Evolutionary conservation across 2,329 filamentous ascomycete species (phyloP).

Genomic region (Penicillium oxalicum): DNA sequence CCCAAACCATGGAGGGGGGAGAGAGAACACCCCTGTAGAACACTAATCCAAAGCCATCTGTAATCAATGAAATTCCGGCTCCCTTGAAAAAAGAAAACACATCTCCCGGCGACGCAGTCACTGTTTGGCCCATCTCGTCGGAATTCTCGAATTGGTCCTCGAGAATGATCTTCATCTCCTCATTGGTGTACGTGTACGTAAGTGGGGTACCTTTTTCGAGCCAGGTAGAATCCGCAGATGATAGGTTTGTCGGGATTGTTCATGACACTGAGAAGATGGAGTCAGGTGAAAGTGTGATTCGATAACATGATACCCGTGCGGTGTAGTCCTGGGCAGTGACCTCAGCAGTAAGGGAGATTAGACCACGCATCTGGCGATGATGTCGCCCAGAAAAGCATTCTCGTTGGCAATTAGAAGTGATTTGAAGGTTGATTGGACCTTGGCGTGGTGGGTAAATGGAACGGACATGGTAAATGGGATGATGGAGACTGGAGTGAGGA

Average conservation of each 20-base stretch:
- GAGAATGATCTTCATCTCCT: constrained; percentile 69
- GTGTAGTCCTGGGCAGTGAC: too few species aligned
- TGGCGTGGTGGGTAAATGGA: constrained; percentile 49
- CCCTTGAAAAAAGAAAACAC: constrained; percentile 66
- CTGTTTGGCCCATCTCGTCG: constrained; percentile 56
- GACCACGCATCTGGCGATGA: constrained; percentile 46
- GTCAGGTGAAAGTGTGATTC: background rate
- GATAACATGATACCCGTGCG: background rate
- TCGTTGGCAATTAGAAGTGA: constrained; percentile 62
- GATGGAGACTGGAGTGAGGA: too few species aligned
- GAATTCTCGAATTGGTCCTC: constrained; percentile 61
- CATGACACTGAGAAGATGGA: constrained; percentile 41
- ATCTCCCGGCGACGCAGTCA: constrained; percentile 56
- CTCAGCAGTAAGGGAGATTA: too few species aligned
- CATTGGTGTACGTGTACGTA: constrained; percentile 63
- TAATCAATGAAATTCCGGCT: constrained; percentile 60
- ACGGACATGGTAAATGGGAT: constrained; percentile 33
- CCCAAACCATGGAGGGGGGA: background rate
- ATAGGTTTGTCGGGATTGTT: constrained; percentile 55
- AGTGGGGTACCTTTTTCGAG: constrained; percentile 62
- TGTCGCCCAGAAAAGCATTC: constrained; percentile 62
- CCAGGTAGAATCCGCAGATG: constrained; percentile 58
- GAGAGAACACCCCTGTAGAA: constrained; percentile 45
- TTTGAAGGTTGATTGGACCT: constrained; percentile 56
- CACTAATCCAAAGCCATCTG: constrained; percentile 54